Evolutionary conservation across 1,139 yeast species (phyloP).

Genomic region (Yamadazyma siamensis): DNA sequence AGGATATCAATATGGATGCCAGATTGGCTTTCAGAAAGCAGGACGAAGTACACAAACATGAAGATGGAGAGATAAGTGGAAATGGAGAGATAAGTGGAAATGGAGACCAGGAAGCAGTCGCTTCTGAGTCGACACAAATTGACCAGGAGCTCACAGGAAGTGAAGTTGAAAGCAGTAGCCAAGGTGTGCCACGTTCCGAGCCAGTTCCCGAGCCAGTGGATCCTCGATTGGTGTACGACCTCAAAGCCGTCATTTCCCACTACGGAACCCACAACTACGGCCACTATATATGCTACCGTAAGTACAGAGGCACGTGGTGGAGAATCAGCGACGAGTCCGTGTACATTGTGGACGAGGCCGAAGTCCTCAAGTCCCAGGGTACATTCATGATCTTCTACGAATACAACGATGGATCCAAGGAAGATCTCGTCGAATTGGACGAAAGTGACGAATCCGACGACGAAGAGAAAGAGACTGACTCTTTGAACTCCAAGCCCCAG

Average conservation of each 20-base stretch:
- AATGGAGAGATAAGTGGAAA: conserved; percentile 12
- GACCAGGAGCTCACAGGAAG: conserved; percentile 3
- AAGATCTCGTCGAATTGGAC: conserved; percentile 30
- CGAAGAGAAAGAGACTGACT: conserved; percentile 10
- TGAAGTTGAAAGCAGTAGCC: too few species aligned
- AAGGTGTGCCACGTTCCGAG: too few species aligned
- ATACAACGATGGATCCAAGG: conserved; percentile 37
- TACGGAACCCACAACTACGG: conserved; percentile 96
- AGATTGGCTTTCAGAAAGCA: conserved; percentile 68
- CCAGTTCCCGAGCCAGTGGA: too few species aligned
- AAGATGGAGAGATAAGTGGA: conserved; percentile 6
- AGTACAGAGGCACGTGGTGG: conserved; percentile 87
- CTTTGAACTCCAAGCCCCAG: too few species aligned
- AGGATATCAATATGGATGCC: conserved; percentile 77
- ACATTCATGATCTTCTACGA: conserved; percentile 93
- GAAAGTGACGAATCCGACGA: conserved; percentile 29
- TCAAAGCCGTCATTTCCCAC: conserved; percentile 85
- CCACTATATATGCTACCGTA: conserved; percentile 85
- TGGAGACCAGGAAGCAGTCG: background rate
- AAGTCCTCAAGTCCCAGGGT: conserved; percentile 79
- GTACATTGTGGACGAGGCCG: conserved; percentile 71
- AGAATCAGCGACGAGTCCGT: conserved; percentile 89
- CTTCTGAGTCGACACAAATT: background rate
- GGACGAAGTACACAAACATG: conserved; percentile 22
- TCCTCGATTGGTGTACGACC: conserved; percentile 53